These are phyloP conservation scores for Asterophora parasitica DNA, from an alignment of 768 basidiomycete species.

Conservation along the genomic window DNA sequence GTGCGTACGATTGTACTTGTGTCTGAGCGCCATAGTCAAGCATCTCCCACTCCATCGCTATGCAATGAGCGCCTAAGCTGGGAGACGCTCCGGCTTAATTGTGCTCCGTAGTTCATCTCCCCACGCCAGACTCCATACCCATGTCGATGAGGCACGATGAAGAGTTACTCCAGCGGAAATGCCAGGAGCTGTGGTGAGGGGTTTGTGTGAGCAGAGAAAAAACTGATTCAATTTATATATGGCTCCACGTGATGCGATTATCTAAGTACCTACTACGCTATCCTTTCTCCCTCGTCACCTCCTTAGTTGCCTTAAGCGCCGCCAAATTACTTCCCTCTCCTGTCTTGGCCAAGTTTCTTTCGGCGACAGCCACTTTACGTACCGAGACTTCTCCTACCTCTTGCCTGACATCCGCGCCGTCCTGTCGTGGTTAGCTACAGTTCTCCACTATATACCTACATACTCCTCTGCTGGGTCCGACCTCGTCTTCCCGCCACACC, in stretches of 20 bases:
- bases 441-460: too few species aligned
- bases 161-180: conserved; percentile 50
- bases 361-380: too few species aligned
- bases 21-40: conserved; percentile 77
- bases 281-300: too few species aligned
- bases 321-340: too few species aligned
- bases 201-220: conserved; percentile 20
- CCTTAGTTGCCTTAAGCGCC: too few species aligned
- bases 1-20: conserved; percentile 20
- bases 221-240: conserved; percentile 3
- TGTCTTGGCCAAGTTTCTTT: too few species aligned
- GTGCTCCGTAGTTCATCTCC: conserved; percentile 44
- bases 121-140: conserved; percentile 51
- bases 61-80: conserved; percentile 33
- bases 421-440: too few species aligned
- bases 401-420: too few species aligned
- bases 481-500: too few species aligned
- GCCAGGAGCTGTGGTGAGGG: conserved; percentile 31
- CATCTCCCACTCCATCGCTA: conserved; percentile 44
- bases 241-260: background rate
- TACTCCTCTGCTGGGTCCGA: background rate
- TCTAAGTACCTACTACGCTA: too few species aligned
- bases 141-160: conserved; percentile 32
- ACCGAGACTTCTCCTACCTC: too few species aligned
- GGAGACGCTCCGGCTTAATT: conserved; percentile 80